phyloP scores from a whole-genome alignment of 1,284 basidiomycete species.

The Apiotrichum brassicae region DNA sequence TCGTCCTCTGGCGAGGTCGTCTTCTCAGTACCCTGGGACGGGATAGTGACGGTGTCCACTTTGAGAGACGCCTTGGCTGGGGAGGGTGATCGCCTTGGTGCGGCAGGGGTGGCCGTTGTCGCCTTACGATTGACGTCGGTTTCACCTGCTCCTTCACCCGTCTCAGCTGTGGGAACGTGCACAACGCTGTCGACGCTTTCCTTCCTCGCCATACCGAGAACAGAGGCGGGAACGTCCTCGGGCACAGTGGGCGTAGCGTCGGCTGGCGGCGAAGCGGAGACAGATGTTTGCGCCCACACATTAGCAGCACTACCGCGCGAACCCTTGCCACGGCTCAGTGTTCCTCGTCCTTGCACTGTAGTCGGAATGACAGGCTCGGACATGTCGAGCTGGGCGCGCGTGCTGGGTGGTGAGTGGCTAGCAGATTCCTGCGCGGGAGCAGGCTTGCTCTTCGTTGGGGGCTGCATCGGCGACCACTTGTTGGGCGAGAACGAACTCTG shows the following conservation, averaged over 20 bases:
- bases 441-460: conserved; percentile 15
- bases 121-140: neutral
- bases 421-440: conserved; percentile 15
- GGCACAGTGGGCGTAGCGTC: neutral
- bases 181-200: conserved; percentile 18
- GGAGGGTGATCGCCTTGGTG: neutral
- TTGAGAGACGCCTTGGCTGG: neutral
- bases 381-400: conserved; percentile 5
- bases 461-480: conserved; percentile 17
- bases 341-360: conserved; percentile 8
- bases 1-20: neutral
- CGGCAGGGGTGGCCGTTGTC: neutral
- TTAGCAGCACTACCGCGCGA: conserved; percentile 10
- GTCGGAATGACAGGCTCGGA: conserved; percentile 4
- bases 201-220: conserved; percentile 16
- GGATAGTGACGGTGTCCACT: neutral
- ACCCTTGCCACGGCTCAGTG: conserved; percentile 17
- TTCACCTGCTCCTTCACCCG: neutral
- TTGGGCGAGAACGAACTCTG: conserved; percentile 6
- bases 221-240: neutral
- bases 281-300: neutral
- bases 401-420: conserved; percentile 12
- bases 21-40: neutral
- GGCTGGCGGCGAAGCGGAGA: neutral
- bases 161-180: conserved; percentile 3